These are phyloP conservation scores for Circinella minor DNA, from an alignment of 371 early-diverging fungal genomes.

Conservation along the genomic window DNA sequence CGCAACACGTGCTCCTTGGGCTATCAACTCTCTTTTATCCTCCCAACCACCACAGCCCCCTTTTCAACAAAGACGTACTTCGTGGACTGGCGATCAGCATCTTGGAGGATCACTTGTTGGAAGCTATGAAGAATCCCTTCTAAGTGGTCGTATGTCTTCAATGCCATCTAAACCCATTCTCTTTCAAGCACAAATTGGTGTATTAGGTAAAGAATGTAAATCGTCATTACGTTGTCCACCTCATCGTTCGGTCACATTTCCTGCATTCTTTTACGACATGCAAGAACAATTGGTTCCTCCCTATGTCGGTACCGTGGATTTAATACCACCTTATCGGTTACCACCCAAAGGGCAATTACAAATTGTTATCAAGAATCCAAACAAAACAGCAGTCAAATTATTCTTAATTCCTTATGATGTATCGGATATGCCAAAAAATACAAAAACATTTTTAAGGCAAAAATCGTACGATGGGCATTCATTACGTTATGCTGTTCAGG, in stretches of 20 bases:
- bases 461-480: constrained; percentile 57
- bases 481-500: constrained; percentile 78
- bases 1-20: background rate
- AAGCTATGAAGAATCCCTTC: constrained; percentile 82
- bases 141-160: constrained; percentile 84
- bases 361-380: constrained; percentile 83
- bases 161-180: constrained; percentile 77
- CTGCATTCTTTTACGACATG: constrained; percentile 77
- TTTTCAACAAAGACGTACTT: background rate
- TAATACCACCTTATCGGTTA: constrained; percentile 61
- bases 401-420: constrained; percentile 86
- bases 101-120: constrained; percentile 57
- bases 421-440: constrained; percentile 71
- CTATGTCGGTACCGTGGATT: constrained; percentile 57
- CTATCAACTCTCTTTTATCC: background rate
- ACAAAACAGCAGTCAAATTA: constrained; percentile 79
- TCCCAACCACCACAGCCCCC: background rate
- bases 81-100: background rate
- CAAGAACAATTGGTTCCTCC: constrained; percentile 52
- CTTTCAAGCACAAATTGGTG: constrained; percentile 79
- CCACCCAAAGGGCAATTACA: constrained; percentile 84
- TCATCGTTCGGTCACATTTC: constrained; percentile 70
- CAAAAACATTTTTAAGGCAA: constrained; percentile 84
- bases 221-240: constrained; percentile 70
- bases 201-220: constrained; percentile 66